phyloP scores from a whole-genome alignment of 768 basidiomycete species.

The Cyclocybe aegerita region DNA sequence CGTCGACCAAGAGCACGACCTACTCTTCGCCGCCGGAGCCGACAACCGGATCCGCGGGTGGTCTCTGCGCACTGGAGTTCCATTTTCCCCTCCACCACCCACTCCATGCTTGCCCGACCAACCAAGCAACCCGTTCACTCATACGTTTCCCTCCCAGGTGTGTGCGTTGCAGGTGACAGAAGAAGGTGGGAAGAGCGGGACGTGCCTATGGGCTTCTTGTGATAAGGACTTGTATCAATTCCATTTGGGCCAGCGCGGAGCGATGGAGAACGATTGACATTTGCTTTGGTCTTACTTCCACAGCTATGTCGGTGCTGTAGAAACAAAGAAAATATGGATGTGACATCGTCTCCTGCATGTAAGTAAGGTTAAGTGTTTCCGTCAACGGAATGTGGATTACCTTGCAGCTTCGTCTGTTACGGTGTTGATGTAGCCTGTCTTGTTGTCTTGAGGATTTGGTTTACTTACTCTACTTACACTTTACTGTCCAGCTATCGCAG shows the following conservation, averaged over 20 bases:
- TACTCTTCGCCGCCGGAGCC: slow-evolving; percentile 69
- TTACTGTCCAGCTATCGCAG: no score
- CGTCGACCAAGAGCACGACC: slow-evolving; percentile 52
- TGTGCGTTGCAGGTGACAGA: slow-evolving; percentile 49
- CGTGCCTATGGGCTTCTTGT: slow-evolving; percentile 54
- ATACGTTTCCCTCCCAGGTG: slow-evolving; percentile 36
- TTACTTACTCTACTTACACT: no score
- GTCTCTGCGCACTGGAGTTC: slow-evolving; percentile 59
- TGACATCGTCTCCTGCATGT: no score
- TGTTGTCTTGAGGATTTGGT: no score
- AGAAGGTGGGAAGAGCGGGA: slow-evolving; percentile 29
- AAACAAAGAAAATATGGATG: no score
- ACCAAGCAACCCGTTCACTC: slow-evolving; percentile 29
- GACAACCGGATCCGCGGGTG: slow-evolving; percentile 66
- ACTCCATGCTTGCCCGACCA: neutral
- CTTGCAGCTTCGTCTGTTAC: no score
- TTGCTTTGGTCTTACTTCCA: neutral
- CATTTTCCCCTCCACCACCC: slow-evolving; percentile 25
- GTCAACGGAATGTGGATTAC: no score
- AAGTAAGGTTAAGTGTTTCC: no score
- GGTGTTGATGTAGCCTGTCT: no score
- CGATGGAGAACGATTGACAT: neutral
- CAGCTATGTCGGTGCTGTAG: no score
- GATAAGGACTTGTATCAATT: slow-evolving; percentile 46
- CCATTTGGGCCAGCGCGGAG: slow-evolving; percentile 41